Percentiles rank a stretch among this genome's conserved stretches.
phyloP scores from a whole-genome alignment of 768 basidiomycete genomes.

The Lactarius evosmus region DNA sequence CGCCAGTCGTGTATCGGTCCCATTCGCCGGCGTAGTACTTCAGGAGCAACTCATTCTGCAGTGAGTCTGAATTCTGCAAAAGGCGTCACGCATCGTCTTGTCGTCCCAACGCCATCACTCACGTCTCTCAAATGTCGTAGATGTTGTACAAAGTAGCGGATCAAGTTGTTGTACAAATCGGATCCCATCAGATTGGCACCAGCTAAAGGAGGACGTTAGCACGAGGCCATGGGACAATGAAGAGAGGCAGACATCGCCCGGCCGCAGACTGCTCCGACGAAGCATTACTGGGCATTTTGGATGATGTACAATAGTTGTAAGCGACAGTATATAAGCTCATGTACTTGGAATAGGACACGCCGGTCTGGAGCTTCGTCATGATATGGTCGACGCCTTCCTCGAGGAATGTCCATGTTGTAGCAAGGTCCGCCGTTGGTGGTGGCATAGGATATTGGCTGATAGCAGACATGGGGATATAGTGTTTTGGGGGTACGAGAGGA shows the following conservation, averaged over 20 bases:
- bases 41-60: constrained; percentile 85
- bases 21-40: constrained; percentile 91
- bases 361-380: constrained; percentile 87
- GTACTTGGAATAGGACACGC: constrained; percentile 86
- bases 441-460: constrained; percentile 46
- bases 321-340: constrained; percentile 89
- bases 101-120: constrained; percentile 37
- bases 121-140: constrained; percentile 64
- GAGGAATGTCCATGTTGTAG: constrained; percentile 85
- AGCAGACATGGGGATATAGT: constrained; percentile 15
- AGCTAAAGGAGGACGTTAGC: constrained; percentile 41
- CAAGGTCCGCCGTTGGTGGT: constrained; percentile 61
- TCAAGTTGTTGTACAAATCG: constrained; percentile 94
- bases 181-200: constrained; percentile 97
- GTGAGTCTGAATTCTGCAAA: constrained; percentile 64
- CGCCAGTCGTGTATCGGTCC: constrained; percentile 95
- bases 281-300: constrained; percentile 60
- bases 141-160: constrained; percentile 84
- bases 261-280: constrained; percentile 39
- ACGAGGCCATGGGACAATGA: neutral
- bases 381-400: constrained; percentile 89
- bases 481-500: constrained; percentile 4
- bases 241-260: constrained; percentile 53
- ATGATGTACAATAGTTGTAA: constrained; percentile 97
- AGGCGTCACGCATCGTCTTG: constrained; percentile 6